phyloP scores from a whole-genome alignment of 2,329 filamentous ascomycete species.

The Aspergillus costaricaensis region DNA sequence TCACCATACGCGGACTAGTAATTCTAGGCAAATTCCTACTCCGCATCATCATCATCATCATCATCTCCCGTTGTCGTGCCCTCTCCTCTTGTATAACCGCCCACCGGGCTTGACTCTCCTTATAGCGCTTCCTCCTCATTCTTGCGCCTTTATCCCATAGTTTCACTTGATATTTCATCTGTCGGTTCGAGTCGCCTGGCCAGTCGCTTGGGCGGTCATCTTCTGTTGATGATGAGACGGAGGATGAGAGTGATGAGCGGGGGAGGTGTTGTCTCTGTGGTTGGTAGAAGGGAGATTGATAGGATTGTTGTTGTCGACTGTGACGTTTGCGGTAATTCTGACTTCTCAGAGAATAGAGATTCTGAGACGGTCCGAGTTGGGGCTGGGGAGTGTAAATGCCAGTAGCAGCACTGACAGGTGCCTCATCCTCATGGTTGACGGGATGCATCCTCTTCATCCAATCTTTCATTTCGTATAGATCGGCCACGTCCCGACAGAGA shows the following conservation, averaged over 20 bases:
- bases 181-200: constrained; percentile 4
- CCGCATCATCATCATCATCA: background rate
- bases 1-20: background rate
- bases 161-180: constrained; percentile 15
- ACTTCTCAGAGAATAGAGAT: too few species aligned
- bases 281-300: too few species aligned
- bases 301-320: too few species aligned
- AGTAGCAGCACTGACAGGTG: too few species aligned
- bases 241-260: background rate
- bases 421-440: background rate
- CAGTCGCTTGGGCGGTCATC: background rate
- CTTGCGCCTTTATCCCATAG: constrained; percentile 15
- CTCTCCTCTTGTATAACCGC: constrained; percentile 16
- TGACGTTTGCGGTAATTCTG: too few species aligned
- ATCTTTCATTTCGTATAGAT: constrained; percentile 28
- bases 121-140: constrained; percentile 8
- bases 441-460: constrained; percentile 28
- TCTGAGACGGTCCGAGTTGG: too few species aligned
- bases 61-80: constrained; percentile 5
- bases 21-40: background rate
- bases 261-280: too few species aligned
- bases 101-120: constrained; percentile 14
- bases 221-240: background rate
- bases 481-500: constrained; percentile 32
- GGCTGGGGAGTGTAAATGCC: too few species aligned